Conservation (phyloP, 768 basidiomycete species). For the Lactarius deliciosus region DNA sequence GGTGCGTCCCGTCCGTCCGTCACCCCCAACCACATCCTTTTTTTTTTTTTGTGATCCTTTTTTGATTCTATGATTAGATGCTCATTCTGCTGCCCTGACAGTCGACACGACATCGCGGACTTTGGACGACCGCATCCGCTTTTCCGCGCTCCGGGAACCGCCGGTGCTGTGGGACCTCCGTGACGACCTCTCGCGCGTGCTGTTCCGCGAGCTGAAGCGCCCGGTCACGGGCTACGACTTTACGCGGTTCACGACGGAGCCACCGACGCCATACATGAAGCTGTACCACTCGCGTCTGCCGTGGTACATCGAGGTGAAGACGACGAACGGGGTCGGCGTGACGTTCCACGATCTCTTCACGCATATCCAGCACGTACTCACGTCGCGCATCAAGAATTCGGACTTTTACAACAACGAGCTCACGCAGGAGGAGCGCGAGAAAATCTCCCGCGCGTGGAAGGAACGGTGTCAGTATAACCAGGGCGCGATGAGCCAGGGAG, state of each 20-base stretch:
- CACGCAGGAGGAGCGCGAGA: constrained; percentile 44
- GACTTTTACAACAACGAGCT: constrained; percentile 64
- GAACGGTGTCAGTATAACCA: constrained; percentile 42
- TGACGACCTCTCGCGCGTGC: constrained; percentile 38
- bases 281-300: constrained; percentile 57
- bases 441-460: constrained; percentile 47
- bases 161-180: constrained; percentile 55
- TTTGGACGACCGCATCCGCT: constrained; percentile 35
- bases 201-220: constrained; percentile 48
- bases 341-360: constrained; percentile 56
- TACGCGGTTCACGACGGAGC: constrained; percentile 52
- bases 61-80: not conserved
- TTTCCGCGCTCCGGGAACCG: constrained; percentile 34
- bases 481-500: constrained; percentile 43
- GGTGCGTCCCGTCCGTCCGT: constrained; percentile 12
- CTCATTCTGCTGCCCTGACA: constrained; percentile 1
- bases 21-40: not conserved
- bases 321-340: constrained; percentile 50
- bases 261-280: constrained; percentile 51
- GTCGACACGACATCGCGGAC: constrained; percentile 25
- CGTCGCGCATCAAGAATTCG: constrained; percentile 44
- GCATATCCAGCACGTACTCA: constrained; percentile 46
- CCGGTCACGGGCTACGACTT: constrained; percentile 50
- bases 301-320: constrained; percentile 64
- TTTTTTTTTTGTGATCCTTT: not conserved